These are phyloP conservation scores for Vicia villosa DNA, from an alignment of 306 rosid species.

Conservation along the genomic window DNA sequence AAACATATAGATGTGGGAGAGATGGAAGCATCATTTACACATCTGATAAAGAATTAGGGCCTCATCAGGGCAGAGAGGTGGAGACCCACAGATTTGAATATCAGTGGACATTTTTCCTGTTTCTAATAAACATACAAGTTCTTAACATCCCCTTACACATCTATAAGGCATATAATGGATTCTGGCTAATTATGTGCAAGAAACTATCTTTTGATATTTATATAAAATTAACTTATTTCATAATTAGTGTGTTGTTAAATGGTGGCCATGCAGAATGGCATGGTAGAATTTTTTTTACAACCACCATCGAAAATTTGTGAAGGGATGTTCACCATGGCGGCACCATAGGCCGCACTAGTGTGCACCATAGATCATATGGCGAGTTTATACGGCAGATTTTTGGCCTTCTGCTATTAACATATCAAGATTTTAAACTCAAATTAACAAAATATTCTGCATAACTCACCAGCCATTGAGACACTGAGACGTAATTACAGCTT, in stretches of 20 bases:
- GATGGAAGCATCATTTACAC: neutral
- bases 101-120: too few relatives aligned
- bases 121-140: too few relatives aligned
- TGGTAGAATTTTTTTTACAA: too few relatives aligned
- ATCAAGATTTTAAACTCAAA: constrained; percentile 20
- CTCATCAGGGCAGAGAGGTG: neutral
- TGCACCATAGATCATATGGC: too few relatives aligned
- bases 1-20: neutral
- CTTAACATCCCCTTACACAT: too few relatives aligned
- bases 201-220: neutral
- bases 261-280: too few relatives aligned
- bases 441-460: constrained; percentile 33
- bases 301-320: too few relatives aligned
- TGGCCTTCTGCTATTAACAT: neutral
- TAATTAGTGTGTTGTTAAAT: neutral
- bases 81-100: neutral
- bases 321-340: too few relatives aligned
- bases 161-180: too few relatives aligned
- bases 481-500: constrained; percentile 96
- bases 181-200: constrained; percentile 6
- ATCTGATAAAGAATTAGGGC: neutral
- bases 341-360: too few relatives aligned
- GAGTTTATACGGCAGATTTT: too few relatives aligned
- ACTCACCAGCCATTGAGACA: constrained; percentile 99
- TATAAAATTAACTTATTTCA: neutral